Evolutionary conservation across 2,329 filamentous ascomycete genomes (phyloP), one percentile per base, ranked within the genome.

Genomic region (Colletotrichum sp.): DNA sequence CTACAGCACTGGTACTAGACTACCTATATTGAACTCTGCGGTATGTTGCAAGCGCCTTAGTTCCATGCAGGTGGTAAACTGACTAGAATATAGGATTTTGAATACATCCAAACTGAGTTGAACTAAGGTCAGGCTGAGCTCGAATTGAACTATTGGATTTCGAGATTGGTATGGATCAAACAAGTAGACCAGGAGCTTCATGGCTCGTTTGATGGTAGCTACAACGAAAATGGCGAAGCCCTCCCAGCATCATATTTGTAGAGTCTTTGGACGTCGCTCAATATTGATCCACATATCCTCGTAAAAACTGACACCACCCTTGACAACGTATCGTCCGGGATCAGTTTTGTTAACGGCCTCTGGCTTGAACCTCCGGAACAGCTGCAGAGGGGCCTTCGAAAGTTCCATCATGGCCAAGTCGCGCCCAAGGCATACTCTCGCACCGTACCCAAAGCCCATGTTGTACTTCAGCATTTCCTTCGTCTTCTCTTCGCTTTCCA

Each of bases 321-420:
- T 87, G 55, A 87, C 81, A 4, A 84, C 74, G 74, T 86, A 88
- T 24, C 77, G 79, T 3, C 81, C 84, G 12, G 82, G 83, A 59
- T 80, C 75, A 34, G 82, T 64, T 26, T 80, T 78, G 68, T 84
- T 79, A 21, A 79, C 60, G 7, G 84, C 79, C 39, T 80, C 78
- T 3, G 83, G 81, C 44, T 79, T 81, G 73, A 86, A 88, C 1
- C 79, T 83, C 8, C 85, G 81, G 64, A 88, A 85, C 77, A 89
- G 87, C 78, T 86, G 81, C 67, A 85, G 70, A 5, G 85, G 82
- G 5, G 78, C 84, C 82, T 90, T 90, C 78, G 85, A 89, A 69
- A 90, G 78, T 81, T 90, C 89, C 87, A 90, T 89, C 79, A 87
- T 84, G 2, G 88, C 89, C 74, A 91, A 87, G 66, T 89, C 85